Evolutionary conservation across 441 rosid species (phyloP).

Genomic region (Metrosideros polymorpha): DNA sequence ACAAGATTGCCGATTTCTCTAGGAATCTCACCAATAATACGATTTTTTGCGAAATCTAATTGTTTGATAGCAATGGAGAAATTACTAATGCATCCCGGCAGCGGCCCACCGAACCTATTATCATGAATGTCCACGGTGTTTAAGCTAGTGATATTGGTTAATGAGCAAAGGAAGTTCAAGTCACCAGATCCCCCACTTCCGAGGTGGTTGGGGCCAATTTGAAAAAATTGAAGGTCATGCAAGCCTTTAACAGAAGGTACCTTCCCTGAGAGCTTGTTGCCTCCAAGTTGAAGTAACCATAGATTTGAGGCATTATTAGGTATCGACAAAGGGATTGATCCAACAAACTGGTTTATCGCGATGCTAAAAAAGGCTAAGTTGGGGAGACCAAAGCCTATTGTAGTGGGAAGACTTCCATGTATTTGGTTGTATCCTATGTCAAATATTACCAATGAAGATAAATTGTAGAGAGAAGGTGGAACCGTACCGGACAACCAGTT

Average conservation of each 20-base stretch:
- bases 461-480: not conserved
- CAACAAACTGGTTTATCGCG: no score
- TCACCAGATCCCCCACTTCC: no score
- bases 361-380: no score
- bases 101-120: not conserved
- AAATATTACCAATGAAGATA: fast-evolving
- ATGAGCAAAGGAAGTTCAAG: no score
- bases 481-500: not conserved
- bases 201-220: no score
- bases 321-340: no score
- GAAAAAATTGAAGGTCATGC: no score
- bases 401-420: not conserved
- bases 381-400: not conserved
- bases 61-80: not conserved
- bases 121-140: fast-evolving
- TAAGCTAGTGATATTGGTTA: not conserved
- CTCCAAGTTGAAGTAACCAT: no score
- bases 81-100: not conserved
- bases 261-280: no score
- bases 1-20: not conserved
- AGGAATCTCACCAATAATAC: not conserved
- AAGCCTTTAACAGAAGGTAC: no score
- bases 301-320: no score
- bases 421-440: fast-evolving
- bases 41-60: fast-evolving